Base-by-base conservation (phyloP, 164 flowering plant genomes). In the Vitis rotundifolia region DNA sequence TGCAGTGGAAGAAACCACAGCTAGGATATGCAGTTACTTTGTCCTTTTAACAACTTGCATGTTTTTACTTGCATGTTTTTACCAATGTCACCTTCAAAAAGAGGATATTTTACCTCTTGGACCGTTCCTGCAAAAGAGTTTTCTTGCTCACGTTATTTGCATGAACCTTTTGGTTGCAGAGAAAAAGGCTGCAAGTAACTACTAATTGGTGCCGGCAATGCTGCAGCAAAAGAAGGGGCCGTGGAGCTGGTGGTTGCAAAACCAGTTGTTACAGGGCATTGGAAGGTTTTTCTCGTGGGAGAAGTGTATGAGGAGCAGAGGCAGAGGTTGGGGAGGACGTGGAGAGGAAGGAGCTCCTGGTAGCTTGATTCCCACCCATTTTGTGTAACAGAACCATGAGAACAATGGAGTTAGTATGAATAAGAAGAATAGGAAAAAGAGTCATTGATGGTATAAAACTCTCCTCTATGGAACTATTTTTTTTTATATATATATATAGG, bases 251-350 rank as follows among this genome's bases (percentile, higher is more conserved):
- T 61, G 86, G 85, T 8, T 66, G 51, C 97, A 81, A 68, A 92
- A 81, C 62, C 95, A 94, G 78, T 88, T 63, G 86, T 88, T 37
- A 85, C 63, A 77, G 92, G 71, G 94, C 92, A 57, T 78, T 92
- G 49, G 89, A 91, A 82, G 91, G 90, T 14, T 72, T 84, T 63
- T 78, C 94, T 11, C 80, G 74, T 26, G 90, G 94, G 13, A 75
- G 89, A 66, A 68, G 82, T 19, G 91, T 31, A 54, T 68, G 9
- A 67, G 82, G 68, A 81, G 89, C 37, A 75, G 88, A 3, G 79
- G 89, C 14, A 67, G 87, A 11, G 83, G 84, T 1, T 70, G 91
- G 78, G 80, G 86, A 62, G 83, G 88, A 16, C 75, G 87, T 8
- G 87, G 94, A 16, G 95, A 74, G 93, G 94, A 76, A 84, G 96